phyloP scores from a whole-genome alignment of 495 filamentous ascomycete species.

The Choiromyces venosus region DNA sequence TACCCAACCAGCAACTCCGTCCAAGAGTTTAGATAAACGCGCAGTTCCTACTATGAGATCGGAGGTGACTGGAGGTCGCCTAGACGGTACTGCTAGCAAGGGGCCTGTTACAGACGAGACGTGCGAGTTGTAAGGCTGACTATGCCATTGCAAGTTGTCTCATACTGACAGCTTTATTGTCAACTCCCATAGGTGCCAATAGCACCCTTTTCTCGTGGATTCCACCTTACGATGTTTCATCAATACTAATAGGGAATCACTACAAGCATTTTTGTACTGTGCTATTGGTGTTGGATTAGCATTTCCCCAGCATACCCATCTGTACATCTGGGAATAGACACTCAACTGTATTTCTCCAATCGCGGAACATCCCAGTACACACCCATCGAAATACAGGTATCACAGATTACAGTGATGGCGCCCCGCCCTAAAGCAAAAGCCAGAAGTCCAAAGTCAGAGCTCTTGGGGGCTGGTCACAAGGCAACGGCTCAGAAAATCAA shows the following conservation, averaged over 20 bases:
- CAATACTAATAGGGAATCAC: not conserved
- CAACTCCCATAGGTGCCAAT: too few relatives aligned
- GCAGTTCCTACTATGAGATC: not conserved
- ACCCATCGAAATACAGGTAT: too few relatives aligned
- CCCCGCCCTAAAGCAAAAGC: too few relatives aligned
- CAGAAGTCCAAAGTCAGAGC: too few relatives aligned
- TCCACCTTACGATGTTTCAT: not conserved
- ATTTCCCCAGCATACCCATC: too few relatives aligned
- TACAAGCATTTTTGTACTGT: not conserved
- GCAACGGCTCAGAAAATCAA: too few relatives aligned
- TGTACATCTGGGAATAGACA: too few relatives aligned
- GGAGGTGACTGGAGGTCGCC: not conserved
- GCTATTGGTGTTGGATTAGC: not conserved
- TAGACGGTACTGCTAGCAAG: not conserved
- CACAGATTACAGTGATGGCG: too few relatives aligned
- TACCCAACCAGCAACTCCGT: not conserved
- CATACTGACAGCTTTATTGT: not conserved
- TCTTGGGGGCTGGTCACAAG: too few relatives aligned
- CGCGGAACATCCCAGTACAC: too few relatives aligned
- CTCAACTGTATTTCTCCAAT: too few relatives aligned
- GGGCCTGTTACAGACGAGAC: not conserved
- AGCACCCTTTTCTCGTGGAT: too few relatives aligned
- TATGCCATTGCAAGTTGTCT: not conserved
- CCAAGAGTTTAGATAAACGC: not conserved
- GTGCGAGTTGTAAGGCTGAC: not conserved